These are phyloP conservation scores for Scedosporium apiospermum DNA, from an alignment of 2,329 filamentous ascomycete species.

Conservation along the genomic window DNA sequence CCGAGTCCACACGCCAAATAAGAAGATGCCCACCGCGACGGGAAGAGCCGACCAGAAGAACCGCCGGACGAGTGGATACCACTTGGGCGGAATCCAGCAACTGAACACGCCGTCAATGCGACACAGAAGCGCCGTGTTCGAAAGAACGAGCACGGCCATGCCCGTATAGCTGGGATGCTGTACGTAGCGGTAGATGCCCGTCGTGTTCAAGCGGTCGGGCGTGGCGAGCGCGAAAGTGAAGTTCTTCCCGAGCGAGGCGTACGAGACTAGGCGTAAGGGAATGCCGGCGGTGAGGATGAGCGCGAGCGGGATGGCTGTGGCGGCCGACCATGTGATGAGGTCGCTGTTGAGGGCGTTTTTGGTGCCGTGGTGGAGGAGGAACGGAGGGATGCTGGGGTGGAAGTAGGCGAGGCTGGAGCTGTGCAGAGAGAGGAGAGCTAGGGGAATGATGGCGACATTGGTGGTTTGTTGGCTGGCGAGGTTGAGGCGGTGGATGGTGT, in stretches of 20 bases:
- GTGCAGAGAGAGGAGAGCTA: constrained; percentile 14
- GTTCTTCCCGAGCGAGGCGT: constrained; percentile 33
- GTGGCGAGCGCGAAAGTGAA: constrained; percentile 43
- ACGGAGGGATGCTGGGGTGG: constrained; percentile 13
- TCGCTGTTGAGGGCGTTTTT: constrained; percentile 20
- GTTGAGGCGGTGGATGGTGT: constrained; percentile 15
- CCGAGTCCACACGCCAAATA: constrained; percentile 21
- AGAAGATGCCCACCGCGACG: constrained; percentile 9
- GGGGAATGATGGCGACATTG: constrained; percentile 14
- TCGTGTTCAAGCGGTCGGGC: constrained; percentile 35
- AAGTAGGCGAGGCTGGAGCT: constrained; percentile 12
- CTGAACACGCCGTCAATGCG: constrained; percentile 26
- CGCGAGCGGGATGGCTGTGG: constrained; percentile 23
- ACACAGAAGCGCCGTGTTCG: constrained; percentile 21
- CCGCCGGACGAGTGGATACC: constrained; percentile 7
- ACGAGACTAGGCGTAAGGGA: constrained; percentile 26
- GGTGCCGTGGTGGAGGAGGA: constrained; percentile 18
- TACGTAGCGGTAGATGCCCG: constrained; percentile 36
- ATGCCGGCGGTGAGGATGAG: constrained; percentile 21
- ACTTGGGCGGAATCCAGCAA: constrained; percentile 25
- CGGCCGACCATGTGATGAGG: constrained; percentile 25
- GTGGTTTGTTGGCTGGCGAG: constrained; percentile 17
- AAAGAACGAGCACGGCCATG: constrained; percentile 10
- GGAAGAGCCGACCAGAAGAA: constrained; percentile 9
- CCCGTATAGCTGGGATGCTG: constrained; percentile 46